Base-by-base conservation (phyloP, 805 yeast species). In the Metschnikowia aberdeeniae region DNA sequence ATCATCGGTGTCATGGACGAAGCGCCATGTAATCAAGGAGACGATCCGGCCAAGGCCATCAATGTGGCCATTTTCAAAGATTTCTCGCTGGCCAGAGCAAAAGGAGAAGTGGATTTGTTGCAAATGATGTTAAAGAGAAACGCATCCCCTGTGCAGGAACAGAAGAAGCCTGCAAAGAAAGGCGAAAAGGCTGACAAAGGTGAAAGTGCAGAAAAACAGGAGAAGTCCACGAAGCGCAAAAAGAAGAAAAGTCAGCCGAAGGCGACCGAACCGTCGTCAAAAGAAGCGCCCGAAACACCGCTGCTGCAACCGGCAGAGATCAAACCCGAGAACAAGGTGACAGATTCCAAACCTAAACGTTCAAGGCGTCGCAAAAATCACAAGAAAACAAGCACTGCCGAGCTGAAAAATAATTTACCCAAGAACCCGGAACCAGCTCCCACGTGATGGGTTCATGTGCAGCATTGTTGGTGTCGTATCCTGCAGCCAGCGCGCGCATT, bases 21-120 rank as follows among this genome's bases (percentile, higher is more conserved):
- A 8, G 41, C 34, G 1, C 75, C 41, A 36, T 7, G 43, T 38
- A 34, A 33, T 33, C 24, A 42, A 14, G 36, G 37, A 32, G 36
- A 22, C 14, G 43, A 31, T 9, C 32, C 34, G 6, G 13, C 13
- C 1, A 35, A 28, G n/a, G 34, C 38, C n/a, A 34, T 43, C n/a
- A 35, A 34, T 13, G 20, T 13, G 19, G 26, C 35, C n/a, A n/a
- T 39, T 13, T 39, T 39, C 29, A 39, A 20, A 10, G 24, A 37
- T 11, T 20, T 14, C 32, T 40, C 31, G 31, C n/a, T 14, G 34
- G 17, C 22, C 17, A 24, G 29, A 29, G 27, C 13, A 42, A 41
- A 19, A 6, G 32, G 26, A 22, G 27, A 24, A n/a, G n/a, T 24
- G 22, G n/a, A 26, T 14, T 28, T 34, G 19, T 26, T 40, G 36